Evolutionary conservation across 176 grass and related monocot species (phyloP).

Genomic region (Rhynchospora tenuis): DNA sequence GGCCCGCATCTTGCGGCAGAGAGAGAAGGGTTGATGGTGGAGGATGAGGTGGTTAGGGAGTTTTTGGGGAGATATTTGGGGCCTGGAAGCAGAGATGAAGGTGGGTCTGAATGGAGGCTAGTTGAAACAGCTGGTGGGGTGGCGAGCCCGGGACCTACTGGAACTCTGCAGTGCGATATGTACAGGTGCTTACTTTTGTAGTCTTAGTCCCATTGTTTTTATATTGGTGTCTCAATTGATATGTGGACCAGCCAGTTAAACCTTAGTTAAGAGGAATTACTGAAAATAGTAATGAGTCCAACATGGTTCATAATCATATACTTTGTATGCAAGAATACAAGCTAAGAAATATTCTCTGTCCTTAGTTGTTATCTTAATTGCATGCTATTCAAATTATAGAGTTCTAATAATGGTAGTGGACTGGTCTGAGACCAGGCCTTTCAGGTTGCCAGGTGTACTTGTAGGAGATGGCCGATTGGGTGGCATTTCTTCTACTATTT

Average conservation of each 20-base stretch:
- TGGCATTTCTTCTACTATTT: conserved; percentile 89
- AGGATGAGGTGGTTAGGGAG: conserved; percentile 48
- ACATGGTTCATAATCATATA: background rate
- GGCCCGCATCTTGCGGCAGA: conserved; percentile 83
- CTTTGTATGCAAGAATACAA: background rate
- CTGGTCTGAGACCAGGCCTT: conserved; percentile 45
- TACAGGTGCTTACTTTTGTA: conserved; percentile 45
- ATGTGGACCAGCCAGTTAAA: background rate
- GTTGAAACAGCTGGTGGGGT: conserved; percentile 85
- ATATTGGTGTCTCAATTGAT: background rate
- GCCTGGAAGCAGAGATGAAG: conserved; percentile 2
- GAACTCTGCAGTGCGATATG: conserved; percentile 80
- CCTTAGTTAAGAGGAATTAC: background rate
- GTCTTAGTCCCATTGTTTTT: background rate
- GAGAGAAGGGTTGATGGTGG: conserved; percentile 63
- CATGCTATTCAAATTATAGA: background rate
- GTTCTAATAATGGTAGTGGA: conserved; percentile 1
- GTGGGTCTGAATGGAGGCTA: conserved; percentile 57
- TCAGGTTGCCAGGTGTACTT: conserved; percentile 77
- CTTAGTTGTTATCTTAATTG: background rate
- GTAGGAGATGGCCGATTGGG: conserved; percentile 92
- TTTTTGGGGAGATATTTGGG: conserved; percentile 44
- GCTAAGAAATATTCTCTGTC: background rate
- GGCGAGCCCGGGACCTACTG: conserved; percentile 64
- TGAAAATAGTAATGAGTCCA: no score